Conservation (phyloP, 208 protist genomes). For the Wallacemonas sp. region DNA sequence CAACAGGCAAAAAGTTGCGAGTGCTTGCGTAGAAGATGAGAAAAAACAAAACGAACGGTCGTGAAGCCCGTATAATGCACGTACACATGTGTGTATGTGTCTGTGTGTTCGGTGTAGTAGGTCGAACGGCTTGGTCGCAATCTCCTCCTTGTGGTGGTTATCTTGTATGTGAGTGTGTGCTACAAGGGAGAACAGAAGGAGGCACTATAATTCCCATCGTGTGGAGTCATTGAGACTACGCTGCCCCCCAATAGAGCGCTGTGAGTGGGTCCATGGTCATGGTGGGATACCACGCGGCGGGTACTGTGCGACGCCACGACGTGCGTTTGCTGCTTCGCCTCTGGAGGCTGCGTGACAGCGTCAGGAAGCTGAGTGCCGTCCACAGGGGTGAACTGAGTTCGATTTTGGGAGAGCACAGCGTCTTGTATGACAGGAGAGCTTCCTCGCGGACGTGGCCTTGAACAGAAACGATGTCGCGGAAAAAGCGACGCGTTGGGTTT, state of each 20-base stretch:
- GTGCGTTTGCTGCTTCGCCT: neutral
- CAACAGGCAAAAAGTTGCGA: too few relatives aligned
- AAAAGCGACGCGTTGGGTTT: conserved; percentile 28
- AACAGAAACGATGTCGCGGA: conserved; percentile 37
- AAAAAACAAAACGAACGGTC: too few relatives aligned
- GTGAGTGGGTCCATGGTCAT: conserved; percentile 11
- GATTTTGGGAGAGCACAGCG: neutral
- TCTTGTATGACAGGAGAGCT: conserved; percentile 4
- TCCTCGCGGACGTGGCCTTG: conserved; percentile 24
- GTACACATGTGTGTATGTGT: too few relatives aligned
- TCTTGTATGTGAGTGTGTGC: too few relatives aligned
- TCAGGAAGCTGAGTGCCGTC: neutral
- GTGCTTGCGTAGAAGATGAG: too few relatives aligned
- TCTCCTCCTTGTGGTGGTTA: too few relatives aligned
- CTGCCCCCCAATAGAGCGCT: neutral
- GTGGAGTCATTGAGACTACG: too few relatives aligned
- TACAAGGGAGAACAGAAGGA: too few relatives aligned
- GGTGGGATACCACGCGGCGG: neutral
- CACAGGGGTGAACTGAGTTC: neutral
- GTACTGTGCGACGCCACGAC: neutral
- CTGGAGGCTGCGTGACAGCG: conserved; percentile 5
- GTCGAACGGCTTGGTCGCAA: too few relatives aligned
- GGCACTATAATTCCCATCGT: too few relatives aligned
- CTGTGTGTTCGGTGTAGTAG: too few relatives aligned
- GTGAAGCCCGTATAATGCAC: too few relatives aligned